Conservation (phyloP, 495 filamentous ascomycete genomes). For the Tetracladium marchalianum region DNA sequence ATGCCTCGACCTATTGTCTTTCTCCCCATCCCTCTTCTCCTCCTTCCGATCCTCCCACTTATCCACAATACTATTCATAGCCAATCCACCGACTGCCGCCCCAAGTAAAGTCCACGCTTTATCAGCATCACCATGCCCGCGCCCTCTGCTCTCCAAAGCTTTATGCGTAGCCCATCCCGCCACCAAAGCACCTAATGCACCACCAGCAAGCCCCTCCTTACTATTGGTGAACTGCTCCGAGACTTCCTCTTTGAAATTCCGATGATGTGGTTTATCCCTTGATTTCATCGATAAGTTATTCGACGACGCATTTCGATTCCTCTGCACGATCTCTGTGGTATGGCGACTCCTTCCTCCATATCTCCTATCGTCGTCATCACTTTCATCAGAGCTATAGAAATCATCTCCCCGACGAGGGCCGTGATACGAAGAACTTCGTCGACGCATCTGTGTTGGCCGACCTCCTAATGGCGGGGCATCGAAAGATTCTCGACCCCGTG, state of each 20-base stretch:
- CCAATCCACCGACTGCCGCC: slow-evolving; percentile 13
- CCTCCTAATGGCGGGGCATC: neutral
- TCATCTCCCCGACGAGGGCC: neutral
- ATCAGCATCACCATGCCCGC: neutral
- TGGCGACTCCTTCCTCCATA: too few species aligned
- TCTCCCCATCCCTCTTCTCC: neutral
- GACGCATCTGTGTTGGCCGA: neutral
- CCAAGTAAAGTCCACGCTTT: slow-evolving; percentile 12
- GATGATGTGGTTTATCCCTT: slow-evolving; percentile 1
- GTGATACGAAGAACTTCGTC: neutral
- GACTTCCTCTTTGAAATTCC: slow-evolving; percentile 10
- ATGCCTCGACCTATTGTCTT: neutral
- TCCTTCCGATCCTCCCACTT: slow-evolving; percentile 10
- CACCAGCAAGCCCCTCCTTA: slow-evolving; percentile 7
- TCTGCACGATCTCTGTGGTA: too few species aligned
- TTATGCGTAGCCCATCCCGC: slow-evolving; percentile 15
- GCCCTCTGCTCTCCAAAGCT: slow-evolving; percentile 1
- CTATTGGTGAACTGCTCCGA: slow-evolving; percentile 3
- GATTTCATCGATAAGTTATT: neutral
- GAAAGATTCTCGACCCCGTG: neutral
- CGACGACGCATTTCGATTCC: too few species aligned
- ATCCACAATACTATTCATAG: slow-evolving; percentile 10
- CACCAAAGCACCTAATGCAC: slow-evolving; percentile 11
- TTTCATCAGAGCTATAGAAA: too few species aligned
- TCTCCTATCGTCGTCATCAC: too few species aligned